These are phyloP conservation scores for Porogramme epimiltina DNA, from an alignment of 1,284 basidiomycete genomes.

Conservation along the genomic window DNA sequence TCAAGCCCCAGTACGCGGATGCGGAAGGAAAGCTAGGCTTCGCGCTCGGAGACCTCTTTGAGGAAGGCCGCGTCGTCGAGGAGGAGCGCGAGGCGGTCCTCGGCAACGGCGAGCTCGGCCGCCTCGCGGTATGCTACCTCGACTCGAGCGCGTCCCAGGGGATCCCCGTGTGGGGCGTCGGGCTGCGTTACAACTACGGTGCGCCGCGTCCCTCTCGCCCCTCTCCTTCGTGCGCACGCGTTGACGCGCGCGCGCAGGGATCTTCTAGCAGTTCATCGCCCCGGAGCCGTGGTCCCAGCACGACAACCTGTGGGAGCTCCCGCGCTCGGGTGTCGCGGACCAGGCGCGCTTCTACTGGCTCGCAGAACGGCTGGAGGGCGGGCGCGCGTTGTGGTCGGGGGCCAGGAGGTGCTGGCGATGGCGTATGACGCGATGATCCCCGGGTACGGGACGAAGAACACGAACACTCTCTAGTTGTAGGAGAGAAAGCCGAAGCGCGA, in stretches of 20 bases:
- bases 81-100: slow-evolving; percentile 88
- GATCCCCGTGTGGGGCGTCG: slow-evolving; percentile 87
- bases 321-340: slow-evolving; percentile 80
- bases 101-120: slow-evolving; percentile 88
- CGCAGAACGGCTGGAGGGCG: slow-evolving; percentile 68
- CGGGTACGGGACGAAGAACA: slow-evolving; percentile 77
- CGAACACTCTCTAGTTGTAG: slow-evolving; percentile 80
- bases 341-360: slow-evolving; percentile 86
- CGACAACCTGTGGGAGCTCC: slow-evolving; percentile 88
- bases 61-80: too few species aligned
- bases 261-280: slow-evolving; percentile 96
- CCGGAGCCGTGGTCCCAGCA: slow-evolving; percentile 92
- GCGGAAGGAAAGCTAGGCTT: slow-evolving; percentile 81
- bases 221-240: not conserved
- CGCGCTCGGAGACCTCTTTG: slow-evolving; percentile 82
- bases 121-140: slow-evolving; percentile 91
- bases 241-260: slow-evolving; percentile 30
- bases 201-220: not conserved
- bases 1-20: slow-evolving; percentile 74
- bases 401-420: slow-evolving; percentile 88
- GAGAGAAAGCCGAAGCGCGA: slow-evolving; percentile 88
- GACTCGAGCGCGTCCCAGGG: slow-evolving; percentile 84
- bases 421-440: slow-evolving; percentile 95
- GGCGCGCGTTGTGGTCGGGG: slow-evolving; percentile 80
- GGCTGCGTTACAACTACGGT: slow-evolving; percentile 86